phyloP scores from a whole-genome alignment of 1,284 basidiomycete genomes.

The Phaffia rhodozyma region DNA sequence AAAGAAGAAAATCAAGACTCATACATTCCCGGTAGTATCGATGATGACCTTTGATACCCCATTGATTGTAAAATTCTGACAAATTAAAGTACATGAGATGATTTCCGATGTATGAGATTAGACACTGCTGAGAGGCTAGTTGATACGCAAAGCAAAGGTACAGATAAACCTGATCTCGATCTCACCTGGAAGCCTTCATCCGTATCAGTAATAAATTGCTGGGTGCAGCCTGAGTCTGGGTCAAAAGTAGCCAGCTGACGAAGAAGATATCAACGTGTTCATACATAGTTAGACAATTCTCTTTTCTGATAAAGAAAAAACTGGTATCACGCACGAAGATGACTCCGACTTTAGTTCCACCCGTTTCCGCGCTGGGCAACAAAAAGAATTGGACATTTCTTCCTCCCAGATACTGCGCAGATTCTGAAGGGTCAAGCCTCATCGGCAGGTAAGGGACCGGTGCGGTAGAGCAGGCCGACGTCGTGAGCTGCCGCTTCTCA shows the following conservation, averaged over 20 bases:
- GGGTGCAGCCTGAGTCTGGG: conserved; percentile 1
- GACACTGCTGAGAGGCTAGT: not conserved
- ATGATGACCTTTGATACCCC: conserved; percentile 1
- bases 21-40: conserved; percentile 9
- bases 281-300: not conserved
- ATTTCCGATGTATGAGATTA: not conserved
- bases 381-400: conserved; percentile 2
- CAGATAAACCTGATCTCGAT: not conserved
- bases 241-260: conserved; percentile 6
- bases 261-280: not conserved
- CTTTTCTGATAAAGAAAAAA: too few species aligned
- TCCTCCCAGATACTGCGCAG: not conserved
- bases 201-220: conserved; percentile 2
- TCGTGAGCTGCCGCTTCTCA: not conserved
- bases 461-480: not conserved
- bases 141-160: not conserved
- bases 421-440: not conserved
- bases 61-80: not conserved
- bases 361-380: not conserved
- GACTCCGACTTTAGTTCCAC: not conserved
- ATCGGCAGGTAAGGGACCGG: not conserved
- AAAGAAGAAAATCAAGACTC: too few species aligned
- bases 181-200: not conserved
- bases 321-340: not conserved
- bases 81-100: not conserved